These are phyloP conservation scores for Leccinum longicurvipes DNA, from an alignment of 768 basidiomycete species.

Conservation along the genomic window DNA sequence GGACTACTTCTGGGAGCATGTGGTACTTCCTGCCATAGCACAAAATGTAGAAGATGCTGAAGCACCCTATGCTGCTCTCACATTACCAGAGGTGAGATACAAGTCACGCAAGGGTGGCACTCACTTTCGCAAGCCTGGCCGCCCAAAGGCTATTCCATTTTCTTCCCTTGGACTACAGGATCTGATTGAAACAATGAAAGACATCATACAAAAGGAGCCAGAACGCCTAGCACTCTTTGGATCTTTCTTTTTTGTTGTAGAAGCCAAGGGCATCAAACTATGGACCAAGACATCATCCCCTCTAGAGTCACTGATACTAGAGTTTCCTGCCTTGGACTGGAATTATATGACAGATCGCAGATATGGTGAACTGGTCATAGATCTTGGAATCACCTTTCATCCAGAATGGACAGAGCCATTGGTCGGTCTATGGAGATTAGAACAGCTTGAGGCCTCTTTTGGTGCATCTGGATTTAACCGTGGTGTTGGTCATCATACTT, in stretches of 20 bases:
- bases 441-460: background rate
- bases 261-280: background rate
- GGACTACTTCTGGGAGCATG: conserved; percentile 7
- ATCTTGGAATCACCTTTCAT: background rate
- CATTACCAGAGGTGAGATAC: background rate
- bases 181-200: conserved; percentile 9
- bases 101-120: conserved; percentile 1
- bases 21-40: conserved; percentile 8
- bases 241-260: background rate
- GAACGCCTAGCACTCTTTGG: conserved; percentile 2
- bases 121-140: background rate
- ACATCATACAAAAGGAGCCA: background rate
- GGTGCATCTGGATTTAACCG: background rate
- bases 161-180: no score
- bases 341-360: background rate
- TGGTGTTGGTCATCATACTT: background rate
- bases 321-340: background rate
- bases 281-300: background rate
- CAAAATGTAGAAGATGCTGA: background rate
- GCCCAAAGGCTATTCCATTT: conserved; percentile 10
- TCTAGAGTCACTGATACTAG: background rate
- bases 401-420: background rate
- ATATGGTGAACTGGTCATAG: background rate
- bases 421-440: background rate
- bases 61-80: conserved; percentile 7